Conservation (phyloP, 768 basidiomycete species). For the Erythrobasidium yunnanense region DNA sequence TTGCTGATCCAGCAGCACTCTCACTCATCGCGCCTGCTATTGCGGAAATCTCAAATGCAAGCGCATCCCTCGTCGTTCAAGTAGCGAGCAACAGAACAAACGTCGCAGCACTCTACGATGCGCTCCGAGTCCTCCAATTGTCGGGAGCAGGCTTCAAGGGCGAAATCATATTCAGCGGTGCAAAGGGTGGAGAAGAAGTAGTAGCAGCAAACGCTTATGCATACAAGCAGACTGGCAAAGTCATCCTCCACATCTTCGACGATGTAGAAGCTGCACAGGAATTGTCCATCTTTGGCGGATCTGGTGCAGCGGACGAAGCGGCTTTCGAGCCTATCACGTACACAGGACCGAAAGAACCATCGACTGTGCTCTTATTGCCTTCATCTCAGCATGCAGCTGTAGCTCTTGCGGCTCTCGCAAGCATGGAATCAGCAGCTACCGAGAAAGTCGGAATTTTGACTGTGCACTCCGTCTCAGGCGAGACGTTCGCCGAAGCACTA, state of each 20-base stretch:
- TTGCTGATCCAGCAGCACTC: slow-evolving; percentile 70
- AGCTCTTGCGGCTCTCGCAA: slow-evolving; percentile 54
- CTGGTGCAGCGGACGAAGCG: slow-evolving; percentile 50
- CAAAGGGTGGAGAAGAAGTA: slow-evolving; percentile 62
- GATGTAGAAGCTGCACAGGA: slow-evolving; percentile 71
- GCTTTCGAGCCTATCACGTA: slow-evolving; percentile 57
- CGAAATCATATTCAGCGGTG: slow-evolving; percentile 63
- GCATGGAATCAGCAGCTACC: slow-evolving; percentile 41
- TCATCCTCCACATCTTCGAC: slow-evolving; percentile 78
- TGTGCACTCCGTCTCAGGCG: slow-evolving; percentile 60
- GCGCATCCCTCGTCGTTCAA: slow-evolving; percentile 67
- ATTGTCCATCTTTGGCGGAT: slow-evolving; percentile 48
- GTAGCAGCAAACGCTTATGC: slow-evolving; percentile 64
- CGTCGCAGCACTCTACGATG: slow-evolving; percentile 55
- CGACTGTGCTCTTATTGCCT: slow-evolving; percentile 55
- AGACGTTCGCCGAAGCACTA: slow-evolving; percentile 21
- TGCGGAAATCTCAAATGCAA: slow-evolving; percentile 53
- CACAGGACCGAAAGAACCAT: slow-evolving; percentile 54
- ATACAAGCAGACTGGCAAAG: slow-evolving; percentile 37
- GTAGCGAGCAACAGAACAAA: slow-evolving; percentile 72
- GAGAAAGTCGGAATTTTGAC: slow-evolving; percentile 42
- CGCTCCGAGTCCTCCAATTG: slow-evolving; percentile 49
- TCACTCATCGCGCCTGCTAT: slow-evolving; percentile 72
- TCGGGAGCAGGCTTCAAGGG: slow-evolving; percentile 46
- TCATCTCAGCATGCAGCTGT: slow-evolving; percentile 57